Percentiles rank a stretch among this genome's conserved stretches.
Evolutionary conservation across 176 grass and related monocot species (phyloP).

Genomic region (Aegilops bicornis): DNA sequence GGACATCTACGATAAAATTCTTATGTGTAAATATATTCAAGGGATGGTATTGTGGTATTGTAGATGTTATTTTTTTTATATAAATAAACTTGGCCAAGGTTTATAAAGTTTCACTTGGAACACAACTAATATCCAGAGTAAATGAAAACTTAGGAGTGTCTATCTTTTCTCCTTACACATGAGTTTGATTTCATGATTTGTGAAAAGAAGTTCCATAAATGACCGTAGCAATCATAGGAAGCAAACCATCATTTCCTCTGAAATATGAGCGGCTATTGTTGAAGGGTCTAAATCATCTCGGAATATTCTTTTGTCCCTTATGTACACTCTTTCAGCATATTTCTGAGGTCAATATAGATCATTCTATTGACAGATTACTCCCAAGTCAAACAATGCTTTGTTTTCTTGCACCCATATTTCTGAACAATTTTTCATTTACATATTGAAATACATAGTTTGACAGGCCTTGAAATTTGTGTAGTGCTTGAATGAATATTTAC

Average conservation of each 20-base stretch:
- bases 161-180: too few relatives aligned
- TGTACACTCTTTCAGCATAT: background rate
- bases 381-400: background rate
- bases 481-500: background rate
- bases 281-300: slow-evolving; percentile 14
- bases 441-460: background rate
- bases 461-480: background rate
- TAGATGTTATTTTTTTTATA: too few relatives aligned
- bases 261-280: background rate
- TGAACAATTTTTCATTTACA: background rate
- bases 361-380: background rate
- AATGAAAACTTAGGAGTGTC: background rate
- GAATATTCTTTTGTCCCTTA: background rate
- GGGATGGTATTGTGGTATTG: too few relatives aligned
- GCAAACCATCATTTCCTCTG: background rate
- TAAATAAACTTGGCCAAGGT: too few relatives aligned
- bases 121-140: too few relatives aligned
- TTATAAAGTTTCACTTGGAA: too few relatives aligned
- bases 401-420: background rate
- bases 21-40: too few relatives aligned
- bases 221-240: background rate
- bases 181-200: too few relatives aligned
- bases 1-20: too few relatives aligned
- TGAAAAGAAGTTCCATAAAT: too few relatives aligned
- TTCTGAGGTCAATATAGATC: background rate